Conservation (phyloP, 768 basidiomycete species). For the Holtermannia corniformis region DNA sequence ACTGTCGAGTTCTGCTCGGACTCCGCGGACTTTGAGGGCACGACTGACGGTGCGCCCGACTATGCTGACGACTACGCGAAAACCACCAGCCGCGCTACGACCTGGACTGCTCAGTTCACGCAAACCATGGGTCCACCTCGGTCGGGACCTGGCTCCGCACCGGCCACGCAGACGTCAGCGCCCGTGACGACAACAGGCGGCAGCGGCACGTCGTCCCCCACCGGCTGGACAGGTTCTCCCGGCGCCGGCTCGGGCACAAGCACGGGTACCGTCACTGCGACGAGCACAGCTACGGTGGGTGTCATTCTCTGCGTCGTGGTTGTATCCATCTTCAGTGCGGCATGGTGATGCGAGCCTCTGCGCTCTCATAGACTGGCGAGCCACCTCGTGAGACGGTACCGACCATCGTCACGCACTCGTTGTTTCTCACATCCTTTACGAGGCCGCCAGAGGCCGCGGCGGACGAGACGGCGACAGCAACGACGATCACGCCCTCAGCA, state of each 20-base stretch:
- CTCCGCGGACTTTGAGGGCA: constrained; percentile 13
- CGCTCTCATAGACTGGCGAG: neutral
- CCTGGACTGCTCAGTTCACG: neutral
- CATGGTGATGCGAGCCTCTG: neutral
- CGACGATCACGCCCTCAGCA: no score
- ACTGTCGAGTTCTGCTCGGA: constrained; percentile 18
- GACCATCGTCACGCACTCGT: neutral
- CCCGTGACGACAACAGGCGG: neutral
- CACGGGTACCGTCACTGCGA: no score
- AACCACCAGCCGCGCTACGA: constrained; percentile 6
- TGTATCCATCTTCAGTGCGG: neutral
- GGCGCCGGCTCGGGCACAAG: no score
- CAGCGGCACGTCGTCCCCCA: neutral
- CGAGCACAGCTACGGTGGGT: neutral
- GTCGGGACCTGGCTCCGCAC: no score
- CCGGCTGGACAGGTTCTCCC: neutral
- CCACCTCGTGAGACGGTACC: neutral
- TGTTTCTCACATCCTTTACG: neutral
- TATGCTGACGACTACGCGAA: constrained; percentile 12
- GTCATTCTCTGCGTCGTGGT: neutral
- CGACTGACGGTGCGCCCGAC: neutral
- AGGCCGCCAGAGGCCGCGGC: no score
- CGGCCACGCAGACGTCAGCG: neutral
- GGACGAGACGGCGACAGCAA: neutral
- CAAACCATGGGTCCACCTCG: neutral